A percentile compares a stretch with the other conserved stretches of the same genome.
Conservation (phyloP, 2,329 filamentous ascomycete genomes). For the Huntiella decipiens region DNA sequence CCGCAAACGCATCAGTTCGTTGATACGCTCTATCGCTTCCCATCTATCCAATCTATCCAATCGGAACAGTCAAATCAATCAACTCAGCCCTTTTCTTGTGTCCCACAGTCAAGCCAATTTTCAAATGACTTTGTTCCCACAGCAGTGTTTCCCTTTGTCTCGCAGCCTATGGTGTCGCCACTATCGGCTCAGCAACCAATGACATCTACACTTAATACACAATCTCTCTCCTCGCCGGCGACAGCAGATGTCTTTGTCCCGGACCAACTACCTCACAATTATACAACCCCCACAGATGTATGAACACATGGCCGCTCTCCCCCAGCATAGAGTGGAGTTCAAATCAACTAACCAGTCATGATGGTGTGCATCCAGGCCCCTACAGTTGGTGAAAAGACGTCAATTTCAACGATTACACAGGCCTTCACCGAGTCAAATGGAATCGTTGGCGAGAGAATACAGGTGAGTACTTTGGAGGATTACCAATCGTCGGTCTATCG, state of each 20-base stretch:
- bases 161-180: not conserved
- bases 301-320: not conserved
- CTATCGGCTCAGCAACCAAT: not conserved
- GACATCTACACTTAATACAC: not conserved
- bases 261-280: not conserved
- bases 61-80: no score
- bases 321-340: not conserved
- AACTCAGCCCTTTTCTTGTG: no score
- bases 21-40: no score
- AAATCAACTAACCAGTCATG: not conserved
- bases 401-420: slow-evolving; percentile 57
- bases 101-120: no score
- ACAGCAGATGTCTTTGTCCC: not conserved
- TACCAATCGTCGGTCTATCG: no score
- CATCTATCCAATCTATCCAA: no score
- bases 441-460: no score
- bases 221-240: not conserved
- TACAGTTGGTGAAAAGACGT: slow-evolving; percentile 58
- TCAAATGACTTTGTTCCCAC: no score
- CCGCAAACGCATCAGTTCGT: no score
- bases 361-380: slow-evolving; percentile 42
- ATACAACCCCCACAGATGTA: not conserved
- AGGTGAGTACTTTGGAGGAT: no score
- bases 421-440: slow-evolving; percentile 30
- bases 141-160: no score